phyloP scores from a whole-genome alignment of 441 rosid species.

The Gossypium laxum region DNA sequence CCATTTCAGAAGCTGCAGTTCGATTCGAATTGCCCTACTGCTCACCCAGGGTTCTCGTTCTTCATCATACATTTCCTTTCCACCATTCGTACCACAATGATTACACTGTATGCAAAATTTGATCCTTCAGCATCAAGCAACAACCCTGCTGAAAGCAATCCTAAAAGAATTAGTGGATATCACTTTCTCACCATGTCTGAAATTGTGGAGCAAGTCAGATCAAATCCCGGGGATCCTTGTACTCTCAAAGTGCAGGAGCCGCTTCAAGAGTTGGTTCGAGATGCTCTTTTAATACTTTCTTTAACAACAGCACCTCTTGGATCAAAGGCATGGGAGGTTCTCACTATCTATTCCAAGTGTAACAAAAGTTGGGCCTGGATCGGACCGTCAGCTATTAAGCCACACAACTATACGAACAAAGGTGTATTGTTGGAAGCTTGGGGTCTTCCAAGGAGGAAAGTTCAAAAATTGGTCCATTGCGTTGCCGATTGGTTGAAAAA shows the following conservation, averaged over 20 bases:
- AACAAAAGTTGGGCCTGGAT: conserved; percentile 30
- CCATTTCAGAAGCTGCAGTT: conserved; percentile 14
- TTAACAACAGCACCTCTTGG: conserved; percentile 27
- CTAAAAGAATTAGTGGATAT: conserved; percentile 9
- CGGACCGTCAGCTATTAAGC: conserved; percentile 20
- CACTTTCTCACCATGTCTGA: conserved; percentile 25
- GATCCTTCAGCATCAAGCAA: background rate
- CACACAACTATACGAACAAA: conserved; percentile 21
- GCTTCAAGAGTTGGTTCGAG: conserved; percentile 31
- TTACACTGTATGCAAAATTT: conserved; percentile 16
- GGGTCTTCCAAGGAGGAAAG: conserved; percentile 28
- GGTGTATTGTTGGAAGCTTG: conserved; percentile 26
- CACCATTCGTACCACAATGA: conserved; percentile 26
- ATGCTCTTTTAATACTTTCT: conserved; percentile 26
- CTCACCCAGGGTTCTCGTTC: conserved; percentile 27
- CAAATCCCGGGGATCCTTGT: conserved; percentile 31
- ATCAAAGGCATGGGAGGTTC: conserved; percentile 30
- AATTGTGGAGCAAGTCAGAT: conserved; percentile 25
- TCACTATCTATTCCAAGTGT: conserved; percentile 22
- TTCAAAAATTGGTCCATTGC: conserved; percentile 24
- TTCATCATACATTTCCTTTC: conserved; percentile 32
- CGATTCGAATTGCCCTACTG: conserved; percentile 11
- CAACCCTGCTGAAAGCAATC: background rate
- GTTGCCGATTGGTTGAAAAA: conserved; percentile 30
- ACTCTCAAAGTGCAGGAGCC: conserved; percentile 29